Percentiles rank a stretch among this genome's conserved stretches.
Conservation (phyloP, 495 filamentous ascomycete species). For the Aspergillus avenaceus region DNA sequence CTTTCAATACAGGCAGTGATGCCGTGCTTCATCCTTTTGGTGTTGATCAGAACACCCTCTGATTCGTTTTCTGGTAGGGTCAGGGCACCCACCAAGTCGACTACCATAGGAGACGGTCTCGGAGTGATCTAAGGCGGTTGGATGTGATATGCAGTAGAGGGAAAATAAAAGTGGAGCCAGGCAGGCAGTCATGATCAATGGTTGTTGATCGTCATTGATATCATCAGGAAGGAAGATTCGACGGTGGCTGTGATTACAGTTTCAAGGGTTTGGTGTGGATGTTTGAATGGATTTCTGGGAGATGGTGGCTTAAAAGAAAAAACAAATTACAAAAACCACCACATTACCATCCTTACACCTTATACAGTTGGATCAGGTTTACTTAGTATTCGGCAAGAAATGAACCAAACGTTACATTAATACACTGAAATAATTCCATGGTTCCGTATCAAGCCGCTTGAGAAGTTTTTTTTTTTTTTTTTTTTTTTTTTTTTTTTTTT, state of each 20-base stretch:
- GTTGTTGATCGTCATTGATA: background rate
- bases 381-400: no score
- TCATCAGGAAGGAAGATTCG: background rate
- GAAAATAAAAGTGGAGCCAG: conserved; percentile 1
- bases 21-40: background rate
- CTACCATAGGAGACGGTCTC: background rate
- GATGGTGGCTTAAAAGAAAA: background rate
- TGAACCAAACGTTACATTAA: no score
- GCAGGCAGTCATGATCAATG: background rate
- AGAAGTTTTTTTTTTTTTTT: background rate
- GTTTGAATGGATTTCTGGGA: no score
- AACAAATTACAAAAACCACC: no score
- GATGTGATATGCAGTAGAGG: conserved; percentile 11
- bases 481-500: background rate
- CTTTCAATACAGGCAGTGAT: background rate
- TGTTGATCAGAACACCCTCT: background rate
- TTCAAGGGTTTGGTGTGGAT: background rate
- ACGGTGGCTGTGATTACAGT: background rate
- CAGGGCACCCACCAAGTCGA: conserved; percentile 7
- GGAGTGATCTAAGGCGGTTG: conserved; percentile 5
- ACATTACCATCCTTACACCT: no score
- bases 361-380: no score
- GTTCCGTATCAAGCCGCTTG: no score
- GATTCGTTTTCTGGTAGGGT: conserved; percentile 6
- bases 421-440: no score